Base-by-base conservation (phyloP, 805 yeast genomes). In the Cyberlindnera mycetangii region DNA sequence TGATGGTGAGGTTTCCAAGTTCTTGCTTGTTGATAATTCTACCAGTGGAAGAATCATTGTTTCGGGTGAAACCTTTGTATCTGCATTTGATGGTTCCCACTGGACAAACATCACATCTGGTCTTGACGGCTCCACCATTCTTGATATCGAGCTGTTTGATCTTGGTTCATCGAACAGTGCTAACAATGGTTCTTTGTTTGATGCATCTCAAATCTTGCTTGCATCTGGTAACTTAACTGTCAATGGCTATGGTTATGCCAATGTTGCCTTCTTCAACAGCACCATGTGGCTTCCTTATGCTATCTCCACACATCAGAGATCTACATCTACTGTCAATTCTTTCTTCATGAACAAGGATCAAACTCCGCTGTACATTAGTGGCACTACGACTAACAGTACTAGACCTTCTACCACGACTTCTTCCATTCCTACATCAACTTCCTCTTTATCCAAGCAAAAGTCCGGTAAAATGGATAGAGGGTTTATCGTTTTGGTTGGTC, bases 181-280 rank as follows among this genome's bases (percentile, higher is more conserved):
- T 12, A 64, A 66, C 48, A 48, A 56, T 2, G 65, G 65, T 6
- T 57, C 66, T 1, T 76, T 64, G 37, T 74, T 76, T 44, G 66
- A 70, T 44, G 59, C 68, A n/a, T 62, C 69, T 34, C 65, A 73
- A 41, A 61, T 79, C 0, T 60, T 88, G 19, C 54, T 82, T 20
- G 74, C 83, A 2, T 66, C 85, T 3, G 96, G 96, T 30, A 51
- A 60, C 21, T 67, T 86, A 36, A 58, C 64, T 4, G 56, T 85
- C 32, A 52, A 64, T 3, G 60, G 60, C 2, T 79, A 74, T 55
- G 93, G 90, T 0, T 58, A 64, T 20, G 79, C 76, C 3, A 76
- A 81, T 32, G 70, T 79, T 21, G 92, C 90, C 0, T 64, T 77
- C 22, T 87, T 62, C 63, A 79, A 87, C 57, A 89, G 95, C 1